Evolutionary conservation across 257 asterid species (phyloP).

Genomic region (Solanum tarijense): DNA sequence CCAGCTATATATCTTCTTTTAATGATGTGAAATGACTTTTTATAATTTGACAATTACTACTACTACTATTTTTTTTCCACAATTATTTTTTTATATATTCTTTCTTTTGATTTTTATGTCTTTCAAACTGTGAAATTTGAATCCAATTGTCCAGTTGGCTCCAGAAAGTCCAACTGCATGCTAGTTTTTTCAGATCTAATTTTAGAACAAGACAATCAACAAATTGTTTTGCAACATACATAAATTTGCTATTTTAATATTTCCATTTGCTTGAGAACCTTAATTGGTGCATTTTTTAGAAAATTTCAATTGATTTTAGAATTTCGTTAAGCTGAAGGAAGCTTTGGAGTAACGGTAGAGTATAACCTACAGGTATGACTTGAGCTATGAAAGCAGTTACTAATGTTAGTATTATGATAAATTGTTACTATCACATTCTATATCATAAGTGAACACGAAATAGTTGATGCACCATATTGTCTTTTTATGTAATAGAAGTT

Average conservation of each 20-base stretch:
- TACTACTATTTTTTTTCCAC: background rate
- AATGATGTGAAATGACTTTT: conserved; percentile 7
- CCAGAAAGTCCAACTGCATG: background rate
- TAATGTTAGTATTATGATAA: background rate
- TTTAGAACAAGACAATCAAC: background rate
- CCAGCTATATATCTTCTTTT: conserved; percentile 19
- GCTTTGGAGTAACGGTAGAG: background rate
- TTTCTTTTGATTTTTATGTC: background rate
- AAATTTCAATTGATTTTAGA: background rate
- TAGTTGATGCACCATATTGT: background rate
- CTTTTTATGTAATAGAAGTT: background rate
- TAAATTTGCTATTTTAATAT: background rate
- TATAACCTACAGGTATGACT: too few relatives aligned
- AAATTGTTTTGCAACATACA: background rate
- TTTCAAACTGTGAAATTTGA: background rate
- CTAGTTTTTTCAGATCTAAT: background rate
- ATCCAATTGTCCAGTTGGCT: background rate
- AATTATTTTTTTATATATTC: background rate
- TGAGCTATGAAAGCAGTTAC: too few relatives aligned
- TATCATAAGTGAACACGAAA: background rate
- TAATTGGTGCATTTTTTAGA: background rate
- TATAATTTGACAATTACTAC: conserved; percentile 2
- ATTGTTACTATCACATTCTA: background rate
- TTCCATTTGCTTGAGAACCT: background rate
- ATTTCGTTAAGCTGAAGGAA: background rate